phyloP scores from a whole-genome alignment of 192 early-diverging fungal species.

The Jimgerdemannia lactiflua region DNA sequence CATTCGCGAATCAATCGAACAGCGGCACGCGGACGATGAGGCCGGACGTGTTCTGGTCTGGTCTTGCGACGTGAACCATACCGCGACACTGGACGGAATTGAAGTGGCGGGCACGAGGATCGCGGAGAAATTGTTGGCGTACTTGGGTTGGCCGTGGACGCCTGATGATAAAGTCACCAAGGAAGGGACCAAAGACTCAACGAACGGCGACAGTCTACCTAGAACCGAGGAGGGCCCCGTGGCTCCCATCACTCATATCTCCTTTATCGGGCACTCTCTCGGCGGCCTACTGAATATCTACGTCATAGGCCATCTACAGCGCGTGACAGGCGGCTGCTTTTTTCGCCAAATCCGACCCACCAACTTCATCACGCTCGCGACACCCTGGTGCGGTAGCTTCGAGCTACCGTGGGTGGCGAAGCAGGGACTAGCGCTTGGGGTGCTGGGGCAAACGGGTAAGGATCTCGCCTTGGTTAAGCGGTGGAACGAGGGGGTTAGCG shows the following conservation, averaged over 20 bases:
- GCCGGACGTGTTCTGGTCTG: constrained; percentile 21
- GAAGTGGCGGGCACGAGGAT: constrained; percentile 36
- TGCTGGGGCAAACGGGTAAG: constrained; percentile 47
- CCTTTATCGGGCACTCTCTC: constrained; percentile 49
- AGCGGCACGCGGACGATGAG: constrained; percentile 6
- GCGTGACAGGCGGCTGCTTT: constrained; percentile 38
- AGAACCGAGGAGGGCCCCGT: too few relatives aligned
- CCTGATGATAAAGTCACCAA: neutral
- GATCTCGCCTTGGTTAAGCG: constrained; percentile 30
- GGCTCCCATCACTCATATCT: constrained; percentile 27
- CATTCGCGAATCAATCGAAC: constrained; percentile 36
- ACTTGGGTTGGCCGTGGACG: constrained; percentile 20
- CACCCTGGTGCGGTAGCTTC: constrained; percentile 39
- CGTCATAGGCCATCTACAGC: constrained; percentile 35
- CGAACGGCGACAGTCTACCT: too few relatives aligned
- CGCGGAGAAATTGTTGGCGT: constrained; percentile 35
- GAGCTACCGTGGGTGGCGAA: constrained; percentile 37
- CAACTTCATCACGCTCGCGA: constrained; percentile 45
- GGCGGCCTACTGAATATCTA: constrained; percentile 48
- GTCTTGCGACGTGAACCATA: constrained; percentile 41
- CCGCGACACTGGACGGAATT: constrained; percentile 42
- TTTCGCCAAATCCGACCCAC: constrained; percentile 33
- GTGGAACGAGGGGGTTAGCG: neutral
- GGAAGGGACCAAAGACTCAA: neutral
- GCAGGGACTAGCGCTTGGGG: constrained; percentile 26